These are phyloP conservation scores for Tripterygium wilfordii DNA, from an alignment of 177 flowering plant species.

Conservation along the genomic window DNA sequence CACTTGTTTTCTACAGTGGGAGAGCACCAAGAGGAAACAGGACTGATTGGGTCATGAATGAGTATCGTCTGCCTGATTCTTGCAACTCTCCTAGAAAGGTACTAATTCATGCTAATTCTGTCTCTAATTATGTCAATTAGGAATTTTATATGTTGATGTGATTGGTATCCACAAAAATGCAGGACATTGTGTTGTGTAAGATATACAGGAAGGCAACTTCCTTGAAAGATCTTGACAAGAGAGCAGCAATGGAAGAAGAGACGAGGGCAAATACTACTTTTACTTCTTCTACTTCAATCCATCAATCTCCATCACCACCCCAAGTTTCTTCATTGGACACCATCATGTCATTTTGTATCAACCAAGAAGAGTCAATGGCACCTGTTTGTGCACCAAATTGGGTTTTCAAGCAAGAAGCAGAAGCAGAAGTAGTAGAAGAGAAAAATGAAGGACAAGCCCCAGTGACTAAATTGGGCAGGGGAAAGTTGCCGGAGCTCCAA, in stretches of 20 bases:
- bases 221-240: conserved; percentile 75
- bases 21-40: conserved; percentile 77
- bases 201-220: conserved; percentile 85
- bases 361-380: conserved; percentile 7
- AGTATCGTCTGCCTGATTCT: conserved; percentile 81
- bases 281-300: conserved; percentile 6
- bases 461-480: conserved; percentile 10
- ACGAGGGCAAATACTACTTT: conserved; percentile 8
- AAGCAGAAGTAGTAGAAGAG: conserved; percentile 7
- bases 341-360: conserved; percentile 17
- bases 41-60: conserved; percentile 98
- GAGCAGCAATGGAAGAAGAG: conserved; percentile 71
- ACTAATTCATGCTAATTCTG: no score
- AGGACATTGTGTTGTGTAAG: conserved; percentile 69
- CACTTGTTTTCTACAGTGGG: conserved; percentile 84
- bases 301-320: conserved; percentile 13
- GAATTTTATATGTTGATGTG: no score
- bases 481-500: conserved; percentile 33
- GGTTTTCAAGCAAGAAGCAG: conserved; percentile 20
- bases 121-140: no score
- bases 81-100: no score
- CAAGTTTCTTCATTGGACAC: conserved; percentile 13
- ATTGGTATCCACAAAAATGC: no score
- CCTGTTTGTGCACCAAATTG: not conserved
- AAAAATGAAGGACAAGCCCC: not conserved